Base-by-base conservation (phyloP, 192 early-diverging fungal genomes). In the Backusella liffmaniae region DNA sequence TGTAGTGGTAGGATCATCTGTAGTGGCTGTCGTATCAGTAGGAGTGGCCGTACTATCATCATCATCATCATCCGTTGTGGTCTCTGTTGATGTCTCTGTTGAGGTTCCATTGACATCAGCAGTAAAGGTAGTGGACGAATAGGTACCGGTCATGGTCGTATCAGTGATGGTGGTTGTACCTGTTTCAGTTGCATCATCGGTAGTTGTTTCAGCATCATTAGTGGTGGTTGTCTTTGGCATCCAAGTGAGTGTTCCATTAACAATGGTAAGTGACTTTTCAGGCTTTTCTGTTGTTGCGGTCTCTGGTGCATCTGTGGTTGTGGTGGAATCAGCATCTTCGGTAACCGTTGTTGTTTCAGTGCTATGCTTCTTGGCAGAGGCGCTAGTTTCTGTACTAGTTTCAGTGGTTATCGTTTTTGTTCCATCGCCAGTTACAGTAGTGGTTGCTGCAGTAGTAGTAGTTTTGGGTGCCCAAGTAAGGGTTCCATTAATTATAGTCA, bases 391-490 rank as follows among this genome's bases (percentile, higher is more conserved):
- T 30, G 56, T 42, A 42, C 41, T 72, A 9, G 70, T 72, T 21
- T 56, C 65, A 66, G 53, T 16, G 9, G 21, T 26, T 1, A n/a
- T 15, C 16, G 49, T 44, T 3, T 49, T 65, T 9, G 49, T 65
- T 5, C n/a, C 34, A 1, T 56, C 23, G 13, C 18, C n/a, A 9
- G 37, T 51, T 29, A 3, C 32, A 32, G 30, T 32, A 2, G 62
- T 75, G 10, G 74, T 56, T 23, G 67, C 59, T 18, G 75, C 65
- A 3, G 26, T 49, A 7, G 74, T 69, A 7, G 66, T 51, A 13
- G 68, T 71, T 13, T 44, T 42, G 5, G 56, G 56, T 26, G 10
- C 56, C 21, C 9, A 62, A 0, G 56, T 62, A 29, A 62, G 56
- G 0, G 56, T 29, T 62, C 56, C 56, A 29, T 62, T 4, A 12